Conservation (phyloP, 805 yeast species). For the Saturnispora hagleri region DNA sequence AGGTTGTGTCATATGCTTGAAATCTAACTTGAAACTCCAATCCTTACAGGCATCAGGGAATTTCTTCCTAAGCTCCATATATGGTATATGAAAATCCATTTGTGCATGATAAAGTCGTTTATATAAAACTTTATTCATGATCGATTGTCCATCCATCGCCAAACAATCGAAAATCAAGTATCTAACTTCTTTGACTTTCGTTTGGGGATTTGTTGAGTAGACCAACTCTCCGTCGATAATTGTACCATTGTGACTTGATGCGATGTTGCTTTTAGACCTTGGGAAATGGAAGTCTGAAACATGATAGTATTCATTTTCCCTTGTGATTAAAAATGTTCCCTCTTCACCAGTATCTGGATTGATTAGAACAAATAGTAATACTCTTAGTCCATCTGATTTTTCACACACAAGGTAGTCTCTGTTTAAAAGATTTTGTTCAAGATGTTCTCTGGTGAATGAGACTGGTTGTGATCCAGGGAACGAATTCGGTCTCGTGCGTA, state of each 20-base stretch:
- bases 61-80: constrained; percentile 52
- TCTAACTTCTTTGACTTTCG: constrained; percentile 55
- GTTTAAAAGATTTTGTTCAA: constrained; percentile 46
- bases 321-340: constrained; percentile 78
- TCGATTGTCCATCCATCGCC: constrained; percentile 65
- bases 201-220: constrained; percentile 46
- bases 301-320: constrained; percentile 80
- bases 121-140: constrained; percentile 63
- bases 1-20: constrained; percentile 82
- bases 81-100: constrained; percentile 74
- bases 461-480: constrained; percentile 97
- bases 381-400: constrained; percentile 88
- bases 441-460: constrained; percentile 71
- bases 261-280: constrained; percentile 33
- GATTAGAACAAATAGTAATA: constrained; percentile 57
- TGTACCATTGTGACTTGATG: constrained; percentile 73
- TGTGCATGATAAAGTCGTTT: constrained; percentile 83
- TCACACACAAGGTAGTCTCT: constrained; percentile 93
- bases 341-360: constrained; percentile 67
- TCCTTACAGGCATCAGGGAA: constrained; percentile 66
- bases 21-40: constrained; percentile 78
- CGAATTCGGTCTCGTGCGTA: constrained; percentile 42
- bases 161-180: constrained; percentile 88
- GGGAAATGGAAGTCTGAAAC: constrained; percentile 86
- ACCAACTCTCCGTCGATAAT: constrained; percentile 93